phyloP scores from a whole-genome alignment of 1,284 basidiomycete species.

The Inonotus obliquus region DNA sequence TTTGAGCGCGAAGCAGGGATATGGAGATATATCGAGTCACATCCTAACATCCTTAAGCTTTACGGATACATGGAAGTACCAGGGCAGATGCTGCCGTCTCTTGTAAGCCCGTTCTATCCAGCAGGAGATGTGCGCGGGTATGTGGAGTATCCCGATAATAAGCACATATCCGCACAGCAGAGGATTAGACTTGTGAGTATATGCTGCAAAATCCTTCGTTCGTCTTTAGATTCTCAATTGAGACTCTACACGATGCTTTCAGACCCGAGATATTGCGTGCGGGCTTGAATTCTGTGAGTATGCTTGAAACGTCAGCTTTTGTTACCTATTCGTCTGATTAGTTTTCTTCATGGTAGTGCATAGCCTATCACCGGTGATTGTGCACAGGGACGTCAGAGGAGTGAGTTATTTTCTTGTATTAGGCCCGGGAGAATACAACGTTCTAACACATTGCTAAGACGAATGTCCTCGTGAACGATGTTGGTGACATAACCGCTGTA shows the following conservation, averaged over 20 bases:
- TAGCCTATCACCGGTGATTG: not conserved
- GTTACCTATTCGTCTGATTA: not conserved
- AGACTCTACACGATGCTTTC: too few species aligned
- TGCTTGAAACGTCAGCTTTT: not conserved
- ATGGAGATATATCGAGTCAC: not conserved
- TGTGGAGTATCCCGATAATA: not conserved
- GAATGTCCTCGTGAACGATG: not conserved
- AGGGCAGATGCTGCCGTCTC: not conserved
- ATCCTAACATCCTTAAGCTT: conserved; percentile 1
- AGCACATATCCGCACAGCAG: not conserved
- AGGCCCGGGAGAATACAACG: too few species aligned
- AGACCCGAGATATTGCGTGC: not conserved
- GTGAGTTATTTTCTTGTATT: not conserved
- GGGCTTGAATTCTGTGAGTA: conserved; percentile 1
- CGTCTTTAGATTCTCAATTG: too few species aligned
- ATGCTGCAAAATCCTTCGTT: too few species aligned
- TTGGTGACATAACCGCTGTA: not conserved
- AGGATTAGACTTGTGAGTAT: not conserved
- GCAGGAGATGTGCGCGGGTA: not conserved
- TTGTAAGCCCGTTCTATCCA: not conserved
- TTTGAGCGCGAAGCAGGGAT: conserved; percentile 1
- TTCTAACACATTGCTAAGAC: too few species aligned
- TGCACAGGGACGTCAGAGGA: conserved; percentile 4
- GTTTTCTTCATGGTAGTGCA: not conserved
- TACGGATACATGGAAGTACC: not conserved